These are phyloP conservation scores for Thyridium curvatum DNA, from an alignment of 2,329 filamentous ascomycete species.

Conservation along the genomic window DNA sequence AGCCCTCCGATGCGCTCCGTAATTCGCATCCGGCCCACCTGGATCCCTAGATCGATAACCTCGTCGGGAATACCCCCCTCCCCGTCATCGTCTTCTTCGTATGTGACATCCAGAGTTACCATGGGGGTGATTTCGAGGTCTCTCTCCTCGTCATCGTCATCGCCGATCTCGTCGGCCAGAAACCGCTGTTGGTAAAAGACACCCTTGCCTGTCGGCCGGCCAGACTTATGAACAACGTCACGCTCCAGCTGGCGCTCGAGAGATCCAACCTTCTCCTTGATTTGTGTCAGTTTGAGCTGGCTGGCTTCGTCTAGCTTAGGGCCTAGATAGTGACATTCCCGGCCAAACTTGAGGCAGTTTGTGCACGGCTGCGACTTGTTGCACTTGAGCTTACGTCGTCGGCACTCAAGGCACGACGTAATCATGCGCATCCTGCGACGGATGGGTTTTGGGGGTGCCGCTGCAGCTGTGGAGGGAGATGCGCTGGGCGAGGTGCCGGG, in stretches of 20 bases:
- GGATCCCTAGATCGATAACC: conserved; percentile 65
- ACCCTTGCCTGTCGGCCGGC: conserved; percentile 12
- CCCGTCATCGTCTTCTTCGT: conserved; percentile 47
- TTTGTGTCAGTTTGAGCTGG: conserved; percentile 64
- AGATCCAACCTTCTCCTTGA: conserved; percentile 72
- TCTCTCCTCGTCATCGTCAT: conserved; percentile 52
- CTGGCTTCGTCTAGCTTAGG: conserved; percentile 62
- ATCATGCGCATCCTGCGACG: conserved; percentile 60
- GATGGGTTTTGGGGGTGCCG: conserved; percentile 35
- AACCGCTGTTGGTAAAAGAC: conserved; percentile 26
- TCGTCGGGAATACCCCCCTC: conserved; percentile 37
- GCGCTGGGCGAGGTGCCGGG: neutral
- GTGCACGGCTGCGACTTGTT: conserved; percentile 67
- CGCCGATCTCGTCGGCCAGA: conserved; percentile 44
- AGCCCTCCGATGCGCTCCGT: conserved; percentile 70
- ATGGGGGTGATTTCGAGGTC: conserved; percentile 57
- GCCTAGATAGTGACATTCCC: conserved; percentile 58
- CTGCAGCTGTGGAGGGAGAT: neutral
- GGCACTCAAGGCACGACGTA: conserved; percentile 63
- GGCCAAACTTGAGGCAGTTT: conserved; percentile 52
- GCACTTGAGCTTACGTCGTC: conserved; percentile 72
- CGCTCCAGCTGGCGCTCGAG: conserved; percentile 64
- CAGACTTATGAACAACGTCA: conserved; percentile 48
- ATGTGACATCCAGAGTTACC: conserved; percentile 59
- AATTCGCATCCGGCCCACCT: conserved; percentile 65